These are phyloP conservation scores for Auricularia sp. DNA, from an alignment of 768 basidiomycete species.

Conservation along the genomic window DNA sequence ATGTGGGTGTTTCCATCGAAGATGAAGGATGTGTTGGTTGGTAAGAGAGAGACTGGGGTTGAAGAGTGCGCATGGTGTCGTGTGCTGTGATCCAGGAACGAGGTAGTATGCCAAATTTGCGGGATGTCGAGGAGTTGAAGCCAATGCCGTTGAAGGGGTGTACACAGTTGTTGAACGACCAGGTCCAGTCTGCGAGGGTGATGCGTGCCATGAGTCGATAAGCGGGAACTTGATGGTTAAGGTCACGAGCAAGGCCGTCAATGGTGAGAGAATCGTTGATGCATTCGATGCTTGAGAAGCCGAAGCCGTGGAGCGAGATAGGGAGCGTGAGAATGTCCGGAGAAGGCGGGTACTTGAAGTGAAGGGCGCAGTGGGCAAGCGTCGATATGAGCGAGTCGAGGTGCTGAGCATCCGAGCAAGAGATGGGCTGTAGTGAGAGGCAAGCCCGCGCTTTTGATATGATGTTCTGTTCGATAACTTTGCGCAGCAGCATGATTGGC, in stretches of 20 bases:
- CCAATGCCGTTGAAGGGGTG: background rate
- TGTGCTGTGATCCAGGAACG: background rate
- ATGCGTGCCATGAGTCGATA: background rate
- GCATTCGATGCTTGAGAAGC: background rate
- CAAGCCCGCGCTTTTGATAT: background rate
- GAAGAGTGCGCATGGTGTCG: background rate
- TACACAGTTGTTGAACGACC: background rate
- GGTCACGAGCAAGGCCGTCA: background rate
- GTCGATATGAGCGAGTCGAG: background rate
- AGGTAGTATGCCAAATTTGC: background rate
- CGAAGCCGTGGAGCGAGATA: background rate
- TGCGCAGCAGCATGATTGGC: background rate
- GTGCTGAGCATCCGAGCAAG: background rate
- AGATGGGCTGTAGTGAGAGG: background rate
- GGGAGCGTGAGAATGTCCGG: background rate
- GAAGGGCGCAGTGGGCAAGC: background rate
- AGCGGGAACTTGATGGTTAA: background rate
- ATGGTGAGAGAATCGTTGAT: background rate
- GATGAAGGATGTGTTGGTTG: background rate
- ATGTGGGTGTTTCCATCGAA: background rate
- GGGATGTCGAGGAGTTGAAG: background rate
- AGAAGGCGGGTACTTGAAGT: background rate
- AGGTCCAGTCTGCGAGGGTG: background rate
- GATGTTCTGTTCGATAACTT: background rate
- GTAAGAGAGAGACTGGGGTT: background rate